These are phyloP conservation scores for Allantophomopsis cytisporea DNA, from an alignment of 2,329 filamentous ascomycete species.

Conservation along the genomic window DNA sequence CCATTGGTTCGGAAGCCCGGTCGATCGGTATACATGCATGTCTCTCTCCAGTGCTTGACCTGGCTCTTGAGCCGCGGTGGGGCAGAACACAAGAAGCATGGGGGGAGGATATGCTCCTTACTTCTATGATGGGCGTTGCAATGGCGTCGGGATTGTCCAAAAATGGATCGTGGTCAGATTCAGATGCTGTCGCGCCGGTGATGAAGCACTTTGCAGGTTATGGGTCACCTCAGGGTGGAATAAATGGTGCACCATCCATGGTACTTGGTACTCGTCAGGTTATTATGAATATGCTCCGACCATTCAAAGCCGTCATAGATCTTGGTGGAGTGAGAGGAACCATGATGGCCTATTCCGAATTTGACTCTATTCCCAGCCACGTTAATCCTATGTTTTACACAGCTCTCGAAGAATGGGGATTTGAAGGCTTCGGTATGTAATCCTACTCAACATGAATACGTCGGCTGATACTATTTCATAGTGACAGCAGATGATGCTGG, in stretches of 20 bases:
- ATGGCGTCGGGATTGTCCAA: slow-evolving; percentile 28
- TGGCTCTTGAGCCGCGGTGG: slow-evolving; percentile 29
- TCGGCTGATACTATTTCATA: slow-evolving; percentile 12
- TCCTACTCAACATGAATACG: background rate
- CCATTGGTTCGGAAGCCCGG: slow-evolving; percentile 27
- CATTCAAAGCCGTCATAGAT: slow-evolving; percentile 28
- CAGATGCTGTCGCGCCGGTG: slow-evolving; percentile 27
- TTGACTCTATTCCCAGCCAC: slow-evolving; percentile 25
- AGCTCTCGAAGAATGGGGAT: slow-evolving; percentile 24
- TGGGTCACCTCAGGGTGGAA: slow-evolving; percentile 25
- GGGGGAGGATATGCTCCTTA: slow-evolving; percentile 30
- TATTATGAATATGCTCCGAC: slow-evolving; percentile 25
- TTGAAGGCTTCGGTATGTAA: slow-evolving; percentile 13
- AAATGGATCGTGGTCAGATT: slow-evolving; percentile 25
- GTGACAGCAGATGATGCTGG: slow-evolving; percentile 28
- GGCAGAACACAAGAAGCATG: slow-evolving; percentile 27
- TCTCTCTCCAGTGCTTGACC: slow-evolving; percentile 27
- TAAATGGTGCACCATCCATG: slow-evolving; percentile 29
- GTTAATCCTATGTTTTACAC: slow-evolving; percentile 24
- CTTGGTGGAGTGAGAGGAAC: slow-evolving; percentile 26
- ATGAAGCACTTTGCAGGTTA: slow-evolving; percentile 32
- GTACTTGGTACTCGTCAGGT: slow-evolving; percentile 27
- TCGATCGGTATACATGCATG: slow-evolving; percentile 30
- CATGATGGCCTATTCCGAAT: slow-evolving; percentile 30
- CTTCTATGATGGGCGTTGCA: slow-evolving; percentile 28